Evolutionary conservation across 129 eudicot genomes (phyloP).

Genomic region (Pseudognaphalium luteoalbum): DNA sequence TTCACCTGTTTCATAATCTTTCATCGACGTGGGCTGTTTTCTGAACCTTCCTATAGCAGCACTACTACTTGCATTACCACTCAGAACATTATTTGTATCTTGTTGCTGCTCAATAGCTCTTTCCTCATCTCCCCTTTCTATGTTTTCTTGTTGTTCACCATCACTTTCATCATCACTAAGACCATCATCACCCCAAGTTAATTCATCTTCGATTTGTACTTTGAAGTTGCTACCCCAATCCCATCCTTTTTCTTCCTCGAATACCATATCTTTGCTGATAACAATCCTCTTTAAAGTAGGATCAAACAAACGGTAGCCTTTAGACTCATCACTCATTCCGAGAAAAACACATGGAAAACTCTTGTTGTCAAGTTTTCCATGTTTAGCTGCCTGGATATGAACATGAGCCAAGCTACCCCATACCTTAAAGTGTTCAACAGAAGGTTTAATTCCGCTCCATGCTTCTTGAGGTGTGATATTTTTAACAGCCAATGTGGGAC

Average conservation of each 20-base stretch:
- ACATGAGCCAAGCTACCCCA: not conserved
- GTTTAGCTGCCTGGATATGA: not conserved
- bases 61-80: no score
- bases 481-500: not conserved
- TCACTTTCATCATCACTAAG: no score
- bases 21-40: no score
- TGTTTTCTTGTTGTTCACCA: no score
- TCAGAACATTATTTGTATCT: no score
- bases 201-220: not conserved
- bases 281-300: not conserved
- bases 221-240: not conserved
- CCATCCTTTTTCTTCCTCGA: not conserved
- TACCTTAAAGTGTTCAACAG: not conserved
- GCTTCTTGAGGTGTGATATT: not conserved
- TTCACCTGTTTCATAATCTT: no score
- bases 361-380: not conserved
- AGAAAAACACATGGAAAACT: not conserved
- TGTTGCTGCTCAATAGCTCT: no score
- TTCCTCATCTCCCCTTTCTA: no score
- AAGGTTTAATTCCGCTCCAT: not conserved
- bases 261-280: not conserved
- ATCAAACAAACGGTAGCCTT: not conserved
- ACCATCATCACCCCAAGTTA: not conserved
- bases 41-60: no score
- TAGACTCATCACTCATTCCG: not conserved